A percentile compares a stretch with the other conserved stretches of the same genome.
These are phyloP conservation scores for Plasmodium knowlesi DNA, from an alignment of 169 alveolate genomes.

Conservation along the genomic window DNA sequence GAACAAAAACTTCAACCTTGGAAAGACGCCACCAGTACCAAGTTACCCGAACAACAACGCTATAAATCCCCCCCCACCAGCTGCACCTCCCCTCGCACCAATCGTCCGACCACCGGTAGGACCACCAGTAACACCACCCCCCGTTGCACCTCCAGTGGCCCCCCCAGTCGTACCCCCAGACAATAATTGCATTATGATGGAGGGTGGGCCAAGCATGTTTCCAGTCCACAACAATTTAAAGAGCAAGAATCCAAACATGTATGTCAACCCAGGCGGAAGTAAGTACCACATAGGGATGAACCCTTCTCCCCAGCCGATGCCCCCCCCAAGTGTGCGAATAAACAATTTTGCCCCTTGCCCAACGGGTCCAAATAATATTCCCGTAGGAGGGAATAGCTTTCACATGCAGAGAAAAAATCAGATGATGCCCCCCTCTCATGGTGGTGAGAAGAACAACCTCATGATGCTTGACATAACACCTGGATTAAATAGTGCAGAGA, in stretches of 20 bases:
- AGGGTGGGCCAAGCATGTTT: background rate
- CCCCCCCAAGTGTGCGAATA: background rate
- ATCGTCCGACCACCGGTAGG: background rate
- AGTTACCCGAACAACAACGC: constrained; percentile 8
- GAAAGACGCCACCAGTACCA: background rate
- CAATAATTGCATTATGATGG: background rate
- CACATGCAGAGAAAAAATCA: background rate
- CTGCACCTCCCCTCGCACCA: background rate
- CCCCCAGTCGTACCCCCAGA: background rate
- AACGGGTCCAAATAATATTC: background rate
- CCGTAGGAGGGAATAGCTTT: background rate
- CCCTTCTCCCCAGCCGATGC: background rate
- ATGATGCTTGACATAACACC: background rate
- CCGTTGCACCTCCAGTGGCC: background rate
- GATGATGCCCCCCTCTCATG: background rate
- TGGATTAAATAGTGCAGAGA: background rate
- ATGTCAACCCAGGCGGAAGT: background rate
- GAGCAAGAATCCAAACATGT: background rate
- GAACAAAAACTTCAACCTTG: constrained; percentile 18
- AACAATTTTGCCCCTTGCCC: background rate
- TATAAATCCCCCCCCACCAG: background rate
- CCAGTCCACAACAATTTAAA: background rate
- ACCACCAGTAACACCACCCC: background rate
- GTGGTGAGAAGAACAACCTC: background rate
- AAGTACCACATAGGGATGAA: background rate